phyloP scores from a whole-genome alignment of 805 yeast genomes.

The Kazachstania martiniae region DNA sequence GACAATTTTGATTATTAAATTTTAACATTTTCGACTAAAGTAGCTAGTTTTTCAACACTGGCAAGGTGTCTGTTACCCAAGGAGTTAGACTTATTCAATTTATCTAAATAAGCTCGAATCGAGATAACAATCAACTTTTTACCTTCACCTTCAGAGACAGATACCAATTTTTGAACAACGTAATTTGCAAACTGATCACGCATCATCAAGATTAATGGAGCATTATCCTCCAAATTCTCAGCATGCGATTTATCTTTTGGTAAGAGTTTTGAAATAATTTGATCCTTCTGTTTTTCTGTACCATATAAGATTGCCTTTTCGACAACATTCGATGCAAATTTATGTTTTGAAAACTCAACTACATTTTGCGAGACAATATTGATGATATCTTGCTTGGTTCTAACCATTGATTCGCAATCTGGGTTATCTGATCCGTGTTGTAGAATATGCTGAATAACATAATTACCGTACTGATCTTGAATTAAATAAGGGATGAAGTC shows the following conservation, averaged over 20 bases:
- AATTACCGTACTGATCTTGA: constrained; percentile 96
- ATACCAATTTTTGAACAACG: constrained; percentile 90
- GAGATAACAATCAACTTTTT: constrained; percentile 60
- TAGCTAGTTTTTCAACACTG: constrained; percentile 28
- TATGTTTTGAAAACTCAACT: constrained; percentile 83
- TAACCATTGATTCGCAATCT: constrained; percentile 32
- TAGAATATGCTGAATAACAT: constrained; percentile 90
- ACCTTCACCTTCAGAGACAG: constrained; percentile 60
- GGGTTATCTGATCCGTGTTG: constrained; percentile 33
- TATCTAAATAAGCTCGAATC: constrained; percentile 70
- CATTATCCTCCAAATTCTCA: constrained; percentile 44
- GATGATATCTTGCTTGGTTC: constrained; percentile 36
- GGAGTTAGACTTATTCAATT: constrained; percentile 27
- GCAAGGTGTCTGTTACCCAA: constrained; percentile 28
- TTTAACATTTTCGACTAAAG: constrained; percentile 23
- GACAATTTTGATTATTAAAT: constrained; percentile 1
- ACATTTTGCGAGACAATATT: constrained; percentile 59
- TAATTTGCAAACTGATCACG: constrained; percentile 97
- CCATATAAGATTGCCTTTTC: constrained; percentile 85
- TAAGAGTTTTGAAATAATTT: constrained; percentile 58
- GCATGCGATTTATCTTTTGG: constrained; percentile 37
- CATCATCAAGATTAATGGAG: constrained; percentile 84
- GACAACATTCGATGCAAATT: constrained; percentile 95
- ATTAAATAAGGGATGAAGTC: constrained; percentile 64
- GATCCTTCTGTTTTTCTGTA: constrained; percentile 45